Evolutionary conservation across 1,284 basidiomycete genomes (phyloP), one percentile per base, ranked within the genome.

Genomic region (Rhodofomes roseus): DNA sequence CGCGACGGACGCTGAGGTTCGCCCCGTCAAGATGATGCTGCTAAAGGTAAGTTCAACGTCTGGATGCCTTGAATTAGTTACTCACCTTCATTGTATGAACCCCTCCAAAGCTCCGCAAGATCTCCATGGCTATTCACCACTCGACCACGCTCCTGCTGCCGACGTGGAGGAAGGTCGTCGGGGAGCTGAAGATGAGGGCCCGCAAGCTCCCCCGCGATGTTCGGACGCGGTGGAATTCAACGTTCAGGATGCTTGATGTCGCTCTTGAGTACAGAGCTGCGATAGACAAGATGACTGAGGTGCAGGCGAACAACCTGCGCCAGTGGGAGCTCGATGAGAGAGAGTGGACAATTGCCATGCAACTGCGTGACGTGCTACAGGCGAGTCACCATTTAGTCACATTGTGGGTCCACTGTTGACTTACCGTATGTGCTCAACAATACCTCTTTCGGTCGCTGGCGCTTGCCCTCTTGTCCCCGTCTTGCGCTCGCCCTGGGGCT

Each of bases 171-270:
- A 4, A 40, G 1, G 50, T 58, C 2, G 41, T 73, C 1, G 40
- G 60, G 0, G 46, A 50, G 2, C 5, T 48, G 22, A n/a, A 27
- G 14, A 43, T 75, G 5, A 7, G 25, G 0, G 23, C 57, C 0
- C 52, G 60, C 1, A 59, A 67, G 1, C 69, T 77, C 39, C 75
- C 71, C 0, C 67, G 67, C 0, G 68, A 77, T 54, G 70, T 77
- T 0, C 22, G 55, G 22, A 77, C 72, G 0, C 54, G 68, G 0
- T 77, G 74, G 76, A 77, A 74, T 52, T 74, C 68, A 0, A 77
- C 71, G 0, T 73, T 62, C 53, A 60, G 22, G 9, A 44, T 44
- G 43, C 43, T 44, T 4, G 22, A 23, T 9, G 22, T 44, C 23
- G 43, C 22, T 4, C 22, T 44, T 11, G 22, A 44, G n/a, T 44